Evolutionary conservation across 2,329 filamentous ascomycete species (phyloP).

Genomic region (Fusarium nurragi): DNA sequence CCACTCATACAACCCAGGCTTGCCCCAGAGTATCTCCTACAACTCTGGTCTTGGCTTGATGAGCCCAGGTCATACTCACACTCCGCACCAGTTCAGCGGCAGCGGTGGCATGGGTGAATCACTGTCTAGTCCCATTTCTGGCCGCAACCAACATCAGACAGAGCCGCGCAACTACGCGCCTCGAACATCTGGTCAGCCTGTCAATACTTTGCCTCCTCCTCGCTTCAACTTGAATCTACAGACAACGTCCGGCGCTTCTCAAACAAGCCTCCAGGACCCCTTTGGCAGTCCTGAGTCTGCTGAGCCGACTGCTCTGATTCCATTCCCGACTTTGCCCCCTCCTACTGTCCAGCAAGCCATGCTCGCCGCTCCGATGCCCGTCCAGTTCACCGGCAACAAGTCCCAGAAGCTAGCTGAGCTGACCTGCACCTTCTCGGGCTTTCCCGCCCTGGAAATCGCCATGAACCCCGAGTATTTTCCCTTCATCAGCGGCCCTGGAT

Average conservation of each 20-base stretch:
- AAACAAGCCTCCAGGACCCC: constrained; percentile 21
- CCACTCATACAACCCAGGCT: constrained; percentile 5
- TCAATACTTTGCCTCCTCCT: constrained; percentile 49
- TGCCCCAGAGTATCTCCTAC: constrained; percentile 31
- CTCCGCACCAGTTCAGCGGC: constrained; percentile 26
- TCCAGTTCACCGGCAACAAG: constrained; percentile 39
- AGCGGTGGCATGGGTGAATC: background rate
- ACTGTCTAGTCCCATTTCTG: constrained; percentile 23
- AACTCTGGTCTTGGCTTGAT: constrained; percentile 17
- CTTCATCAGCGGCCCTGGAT: constrained; percentile 54
- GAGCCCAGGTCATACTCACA: constrained; percentile 32
- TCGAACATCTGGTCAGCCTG: constrained; percentile 43
- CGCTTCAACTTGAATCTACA: constrained; percentile 48
- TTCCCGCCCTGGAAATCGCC: constrained; percentile 50
- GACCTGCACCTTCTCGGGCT: constrained; percentile 46
- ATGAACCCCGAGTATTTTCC: constrained; percentile 56
- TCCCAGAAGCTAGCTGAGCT: constrained; percentile 53
- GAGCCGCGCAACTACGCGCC: constrained; percentile 57
- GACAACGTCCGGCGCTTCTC: background rate
- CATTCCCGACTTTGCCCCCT: constrained; percentile 14
- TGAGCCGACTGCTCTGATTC: constrained; percentile 11
- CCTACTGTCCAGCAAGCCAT: constrained; percentile 27
- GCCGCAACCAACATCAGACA: constrained; percentile 42
- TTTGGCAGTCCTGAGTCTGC: constrained; percentile 22
- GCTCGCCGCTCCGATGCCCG: constrained; percentile 9